Conservation (phyloP, 1,284 basidiomycete genomes). For the Cutaneotrichosporon sp. region DNA sequence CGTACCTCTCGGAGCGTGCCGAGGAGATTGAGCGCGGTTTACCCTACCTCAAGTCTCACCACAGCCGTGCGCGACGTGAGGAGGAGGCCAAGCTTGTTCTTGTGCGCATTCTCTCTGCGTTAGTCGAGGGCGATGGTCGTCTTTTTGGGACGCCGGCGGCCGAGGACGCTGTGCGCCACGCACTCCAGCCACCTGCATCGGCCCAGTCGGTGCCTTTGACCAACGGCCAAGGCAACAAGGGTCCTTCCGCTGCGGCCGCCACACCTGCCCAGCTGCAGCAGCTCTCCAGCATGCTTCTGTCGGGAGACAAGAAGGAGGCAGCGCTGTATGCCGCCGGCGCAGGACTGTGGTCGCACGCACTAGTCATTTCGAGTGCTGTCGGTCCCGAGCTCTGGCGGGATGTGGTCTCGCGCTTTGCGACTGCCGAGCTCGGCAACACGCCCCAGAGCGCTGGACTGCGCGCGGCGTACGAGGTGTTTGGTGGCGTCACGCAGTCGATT, state of each 20-base stretch:
- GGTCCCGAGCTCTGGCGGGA: slow-evolving; percentile 93
- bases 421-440: slow-evolving; percentile 61
- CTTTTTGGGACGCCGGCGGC: slow-evolving; percentile 71
- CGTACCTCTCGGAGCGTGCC: slow-evolving; percentile 68
- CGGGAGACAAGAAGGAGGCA: slow-evolving; percentile 79
- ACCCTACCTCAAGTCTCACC: slow-evolving; percentile 60
- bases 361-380: slow-evolving; percentile 87
- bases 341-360: slow-evolving; percentile 90
- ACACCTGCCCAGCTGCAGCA: slow-evolving; percentile 60
- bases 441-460: slow-evolving; percentile 51
- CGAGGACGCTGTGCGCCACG: slow-evolving; percentile 60
- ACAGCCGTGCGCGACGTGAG: slow-evolving; percentile 52
- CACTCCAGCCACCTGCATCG: slow-evolving; percentile 56
- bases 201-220: slow-evolving; percentile 13
- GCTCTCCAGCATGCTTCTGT: slow-evolving; percentile 70
- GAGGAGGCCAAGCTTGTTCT: slow-evolving; percentile 71
- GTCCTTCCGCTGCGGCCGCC: slow-evolving; percentile 8
- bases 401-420: slow-evolving; percentile 78
- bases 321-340: slow-evolving; percentile 83
- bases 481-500: slow-evolving; percentile 52
- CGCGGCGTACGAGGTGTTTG: slow-evolving; percentile 78
- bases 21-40: slow-evolving; percentile 72
- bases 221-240: slow-evolving; percentile 22
- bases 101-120: slow-evolving; percentile 66
- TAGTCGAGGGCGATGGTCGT: slow-evolving; percentile 81